Conservation (phyloP, 768 basidiomycete genomes). For the Exidia glandulosa region DNA sequence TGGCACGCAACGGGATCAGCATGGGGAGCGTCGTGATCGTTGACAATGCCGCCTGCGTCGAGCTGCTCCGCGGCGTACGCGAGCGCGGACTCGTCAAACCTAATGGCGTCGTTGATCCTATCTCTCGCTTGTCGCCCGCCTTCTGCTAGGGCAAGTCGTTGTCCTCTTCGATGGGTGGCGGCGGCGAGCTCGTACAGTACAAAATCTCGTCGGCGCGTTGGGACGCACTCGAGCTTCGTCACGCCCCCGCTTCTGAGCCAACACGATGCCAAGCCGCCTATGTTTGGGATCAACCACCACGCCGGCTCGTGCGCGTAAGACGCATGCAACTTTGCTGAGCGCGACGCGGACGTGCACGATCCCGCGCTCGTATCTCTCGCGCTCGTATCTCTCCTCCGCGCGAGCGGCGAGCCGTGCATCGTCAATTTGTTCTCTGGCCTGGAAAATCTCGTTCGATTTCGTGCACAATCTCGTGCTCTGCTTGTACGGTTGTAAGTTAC, state of each 20-base stretch:
- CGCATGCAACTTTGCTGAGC: conserved; percentile 53
- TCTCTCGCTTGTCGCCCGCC: conserved; percentile 60
- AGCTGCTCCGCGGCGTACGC: conserved; percentile 68
- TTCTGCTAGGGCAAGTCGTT: conserved; percentile 80
- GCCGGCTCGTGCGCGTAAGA: too few relatives aligned
- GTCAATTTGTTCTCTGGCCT: conserved; percentile 79
- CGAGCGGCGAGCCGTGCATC: conserved; percentile 67
- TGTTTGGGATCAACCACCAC: too few relatives aligned
- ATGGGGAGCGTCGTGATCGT: conserved; percentile 61
- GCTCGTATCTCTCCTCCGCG: too few relatives aligned
- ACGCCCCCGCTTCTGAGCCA: conserved; percentile 60
- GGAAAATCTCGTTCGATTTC: conserved; percentile 90
- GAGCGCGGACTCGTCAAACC: conserved; percentile 71
- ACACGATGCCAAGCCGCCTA: conserved; percentile 71
- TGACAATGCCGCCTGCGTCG: conserved; percentile 77
- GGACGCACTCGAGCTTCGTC: conserved; percentile 67
- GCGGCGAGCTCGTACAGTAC: conserved; percentile 64
- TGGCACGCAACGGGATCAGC: conserved; percentile 53
- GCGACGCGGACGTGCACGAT: too few relatives aligned
- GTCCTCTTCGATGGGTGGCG: too few relatives aligned
- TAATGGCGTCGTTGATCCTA: conserved; percentile 60
- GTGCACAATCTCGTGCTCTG: conserved; percentile 98
- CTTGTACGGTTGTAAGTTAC: conserved; percentile 81
- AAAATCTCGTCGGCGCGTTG: conserved; percentile 60
- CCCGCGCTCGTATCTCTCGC: conserved; percentile 72